phyloP scores from a whole-genome alignment of 208 protist genomes.

The Crithidia thermophila region DNA sequence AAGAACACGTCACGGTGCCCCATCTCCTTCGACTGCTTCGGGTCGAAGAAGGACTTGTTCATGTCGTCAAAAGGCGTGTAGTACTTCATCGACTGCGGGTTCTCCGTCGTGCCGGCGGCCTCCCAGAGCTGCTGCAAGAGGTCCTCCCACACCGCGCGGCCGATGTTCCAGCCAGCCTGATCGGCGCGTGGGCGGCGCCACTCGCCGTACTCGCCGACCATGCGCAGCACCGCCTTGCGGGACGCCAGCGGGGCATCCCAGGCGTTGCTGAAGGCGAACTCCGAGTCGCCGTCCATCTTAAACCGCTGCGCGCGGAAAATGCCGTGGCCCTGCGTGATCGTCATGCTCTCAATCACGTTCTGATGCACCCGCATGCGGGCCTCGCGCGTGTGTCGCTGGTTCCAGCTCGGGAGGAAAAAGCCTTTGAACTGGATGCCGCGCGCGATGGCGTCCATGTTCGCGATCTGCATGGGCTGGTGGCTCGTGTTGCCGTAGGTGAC shows the following conservation, averaged over 20 bases:
- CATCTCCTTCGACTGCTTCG: slow-evolving; percentile 87
- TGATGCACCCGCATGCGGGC: slow-evolving; percentile 89
- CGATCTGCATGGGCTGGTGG: slow-evolving; percentile 91
- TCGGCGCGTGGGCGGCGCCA: slow-evolving; percentile 83
- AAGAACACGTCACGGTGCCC: slow-evolving; percentile 91
- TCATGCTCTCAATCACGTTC: slow-evolving; percentile 91
- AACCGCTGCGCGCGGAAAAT: slow-evolving; percentile 91
- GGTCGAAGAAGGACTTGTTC: slow-evolving; percentile 75
- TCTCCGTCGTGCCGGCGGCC: slow-evolving; percentile 76
- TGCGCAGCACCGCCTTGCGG: slow-evolving; percentile 86
- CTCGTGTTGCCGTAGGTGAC: slow-evolving; percentile 98
- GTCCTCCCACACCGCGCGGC: slow-evolving; percentile 86
- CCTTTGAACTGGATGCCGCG: slow-evolving; percentile 90
- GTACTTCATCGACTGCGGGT: slow-evolving; percentile 93
- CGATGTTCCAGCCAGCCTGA: slow-evolving; percentile 84
- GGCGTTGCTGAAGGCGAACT: slow-evolving; percentile 89
- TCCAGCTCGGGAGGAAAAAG: slow-evolving; percentile 95
- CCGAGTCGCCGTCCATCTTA: slow-evolving; percentile 88
- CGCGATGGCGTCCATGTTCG: slow-evolving; percentile 94
- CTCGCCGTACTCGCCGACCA: slow-evolving; percentile 93
- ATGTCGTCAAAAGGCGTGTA: slow-evolving; percentile 91
- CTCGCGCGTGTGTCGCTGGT: slow-evolving; percentile 78
- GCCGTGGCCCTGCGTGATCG: slow-evolving; percentile 85
- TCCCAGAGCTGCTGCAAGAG: slow-evolving; percentile 90
- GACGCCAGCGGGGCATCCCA: slow-evolving; percentile 87